These are phyloP conservation scores for Gentiana straminea DNA, from an alignment of 257 asterid genomes.

Conservation along the genomic window DNA sequence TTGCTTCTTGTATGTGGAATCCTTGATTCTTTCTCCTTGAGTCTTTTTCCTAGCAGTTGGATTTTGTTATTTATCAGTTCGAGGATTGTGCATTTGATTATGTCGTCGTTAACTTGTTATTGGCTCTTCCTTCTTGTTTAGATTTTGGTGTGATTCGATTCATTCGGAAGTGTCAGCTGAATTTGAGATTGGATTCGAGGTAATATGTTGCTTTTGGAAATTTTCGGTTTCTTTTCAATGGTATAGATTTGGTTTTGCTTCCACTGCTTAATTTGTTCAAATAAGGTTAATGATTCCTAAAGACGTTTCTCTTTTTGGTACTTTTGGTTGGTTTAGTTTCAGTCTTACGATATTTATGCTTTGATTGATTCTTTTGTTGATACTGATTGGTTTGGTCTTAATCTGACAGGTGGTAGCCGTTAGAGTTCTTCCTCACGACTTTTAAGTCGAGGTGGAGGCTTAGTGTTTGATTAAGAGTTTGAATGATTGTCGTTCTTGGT, in stretches of 20 bases:
- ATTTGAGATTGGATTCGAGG: conserved; percentile 3
- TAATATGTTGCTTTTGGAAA: neutral
- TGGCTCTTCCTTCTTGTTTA: neutral
- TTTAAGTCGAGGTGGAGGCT: neutral
- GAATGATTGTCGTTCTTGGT: conserved; percentile 2
- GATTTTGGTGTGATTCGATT: neutral
- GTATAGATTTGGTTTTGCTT: conserved; percentile 1
- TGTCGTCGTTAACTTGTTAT: conserved; percentile 1
- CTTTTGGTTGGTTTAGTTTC: neutral
- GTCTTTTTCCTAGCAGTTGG: conserved; percentile 10
- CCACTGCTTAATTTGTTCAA: neutral
- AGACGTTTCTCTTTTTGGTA: neutral
- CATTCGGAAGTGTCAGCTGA: conserved; percentile 3
- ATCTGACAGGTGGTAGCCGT: conserved; percentile 1
- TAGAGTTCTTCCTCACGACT: conserved; percentile 3
- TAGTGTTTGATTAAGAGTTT: conserved; percentile 5
- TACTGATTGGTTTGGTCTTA: conserved; percentile 3
- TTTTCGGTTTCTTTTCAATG: neutral
- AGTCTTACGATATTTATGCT: neutral
- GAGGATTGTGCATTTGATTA: neutral
- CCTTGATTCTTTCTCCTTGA: conserved; percentile 5
- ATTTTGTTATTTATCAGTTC: neutral
- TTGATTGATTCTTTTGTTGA: neutral
- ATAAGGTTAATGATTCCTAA: neutral
- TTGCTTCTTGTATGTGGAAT: conserved; percentile 7